phyloP scores from a whole-genome alignment of 192 early-diverging fungal genomes.

The Coemansia biformis region DNA sequence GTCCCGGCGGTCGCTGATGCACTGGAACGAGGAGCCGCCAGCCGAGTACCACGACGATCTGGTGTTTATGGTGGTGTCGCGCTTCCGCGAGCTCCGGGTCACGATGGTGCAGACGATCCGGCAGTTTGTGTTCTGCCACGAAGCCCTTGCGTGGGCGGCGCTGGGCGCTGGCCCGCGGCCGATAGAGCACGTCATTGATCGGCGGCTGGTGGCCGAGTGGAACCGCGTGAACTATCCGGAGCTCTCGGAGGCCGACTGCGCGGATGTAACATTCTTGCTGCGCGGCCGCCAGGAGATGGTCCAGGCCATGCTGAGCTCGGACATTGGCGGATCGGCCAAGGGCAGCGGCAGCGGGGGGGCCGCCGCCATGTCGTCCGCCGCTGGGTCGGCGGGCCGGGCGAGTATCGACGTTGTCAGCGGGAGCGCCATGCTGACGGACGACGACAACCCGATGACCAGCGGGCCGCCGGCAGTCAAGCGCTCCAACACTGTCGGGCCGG shows the following conservation, averaged over 20 bases:
- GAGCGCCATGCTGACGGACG: background rate
- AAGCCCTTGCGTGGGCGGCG: slow-evolving; percentile 60
- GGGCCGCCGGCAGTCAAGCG: slow-evolving; percentile 28
- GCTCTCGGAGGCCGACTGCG: slow-evolving; percentile 21
- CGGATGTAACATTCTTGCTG: slow-evolving; percentile 38
- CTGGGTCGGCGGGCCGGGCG: slow-evolving; percentile 14
- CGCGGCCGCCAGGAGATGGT: slow-evolving; percentile 45
- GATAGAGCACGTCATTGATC: slow-evolving; percentile 35
- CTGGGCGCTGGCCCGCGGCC: slow-evolving; percentile 36
- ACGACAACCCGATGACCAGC: background rate
- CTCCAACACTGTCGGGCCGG: slow-evolving; percentile 43
- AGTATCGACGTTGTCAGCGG: slow-evolving; percentile 38
- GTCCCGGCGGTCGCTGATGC: slow-evolving; percentile 22
- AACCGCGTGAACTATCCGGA: slow-evolving; percentile 30
- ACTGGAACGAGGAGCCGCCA: slow-evolving; percentile 26
- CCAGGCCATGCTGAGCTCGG: slow-evolving; percentile 28
- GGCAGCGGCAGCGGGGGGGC: background rate
- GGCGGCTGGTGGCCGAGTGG: slow-evolving; percentile 48
- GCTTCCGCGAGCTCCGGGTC: slow-evolving; percentile 71
- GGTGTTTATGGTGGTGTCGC: slow-evolving; percentile 57
- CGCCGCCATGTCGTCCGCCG: background rate
- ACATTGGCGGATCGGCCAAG: slow-evolving; percentile 14
- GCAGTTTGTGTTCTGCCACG: slow-evolving; percentile 83
- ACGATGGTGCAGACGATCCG: slow-evolving; percentile 76
- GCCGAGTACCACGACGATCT: slow-evolving; percentile 51